Percentiles rank a stretch among this genome's conserved stretches.
phyloP scores from a whole-genome alignment of 2,329 filamentous ascomycete genomes.

The Thielaviopsis musarum region DNA sequence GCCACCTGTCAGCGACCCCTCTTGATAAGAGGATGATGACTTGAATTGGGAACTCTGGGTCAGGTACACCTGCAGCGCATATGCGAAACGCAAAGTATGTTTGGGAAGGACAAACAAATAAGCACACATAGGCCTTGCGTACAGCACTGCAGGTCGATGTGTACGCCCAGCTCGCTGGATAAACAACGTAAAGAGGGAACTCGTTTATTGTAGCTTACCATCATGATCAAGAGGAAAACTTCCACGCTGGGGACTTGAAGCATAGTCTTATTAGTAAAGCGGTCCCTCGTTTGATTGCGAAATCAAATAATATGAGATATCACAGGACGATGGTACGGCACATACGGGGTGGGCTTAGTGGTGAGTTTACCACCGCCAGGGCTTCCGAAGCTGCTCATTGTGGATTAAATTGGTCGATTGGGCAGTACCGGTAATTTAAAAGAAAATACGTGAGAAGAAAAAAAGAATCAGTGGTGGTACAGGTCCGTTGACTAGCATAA shows the following conservation, averaged over 20 bases:
- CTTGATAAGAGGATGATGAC: background rate
- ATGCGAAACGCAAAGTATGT: background rate
- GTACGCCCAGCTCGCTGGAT: background rate
- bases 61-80: background rate
- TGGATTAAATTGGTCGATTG: background rate
- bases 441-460: background rate
- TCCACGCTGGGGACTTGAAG: conserved; percentile 62
- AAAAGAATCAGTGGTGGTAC: background rate
- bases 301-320: background rate
- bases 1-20: background rate
- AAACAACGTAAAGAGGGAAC: background rate
- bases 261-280: background rate
- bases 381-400: conserved; percentile 50
- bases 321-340: conserved; percentile 13
- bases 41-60: background rate
- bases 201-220: conserved; percentile 23
- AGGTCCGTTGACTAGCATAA: background rate
- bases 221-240: conserved; percentile 96
- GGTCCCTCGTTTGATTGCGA: background rate
- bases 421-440: background rate
- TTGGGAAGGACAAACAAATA: background rate
- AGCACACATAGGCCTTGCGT: background rate
- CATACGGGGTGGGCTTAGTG: conserved; percentile 55
- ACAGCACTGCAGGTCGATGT: background rate
- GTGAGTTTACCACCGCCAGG: conserved; percentile 47